These are phyloP conservation scores for Fremontodendron californicum DNA, from an alignment of 345 rosid genomes.

Conservation along the genomic window DNA sequence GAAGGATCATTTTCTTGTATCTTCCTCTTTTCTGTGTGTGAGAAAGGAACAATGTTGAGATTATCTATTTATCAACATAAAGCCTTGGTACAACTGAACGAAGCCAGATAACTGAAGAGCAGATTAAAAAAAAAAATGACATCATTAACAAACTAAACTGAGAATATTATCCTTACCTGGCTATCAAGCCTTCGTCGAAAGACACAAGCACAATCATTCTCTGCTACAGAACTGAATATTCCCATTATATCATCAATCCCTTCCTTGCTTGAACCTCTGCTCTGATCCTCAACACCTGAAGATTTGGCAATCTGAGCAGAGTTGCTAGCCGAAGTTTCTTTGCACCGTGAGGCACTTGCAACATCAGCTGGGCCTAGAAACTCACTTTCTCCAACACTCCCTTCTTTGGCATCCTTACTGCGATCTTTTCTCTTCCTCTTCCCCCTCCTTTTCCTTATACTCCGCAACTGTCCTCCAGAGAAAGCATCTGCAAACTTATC, in stretches of 20 bases:
- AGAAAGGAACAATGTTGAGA: slow-evolving; percentile 10
- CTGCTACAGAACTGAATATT: slow-evolving; percentile 43
- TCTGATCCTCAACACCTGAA: slow-evolving; percentile 27
- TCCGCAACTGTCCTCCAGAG: slow-evolving; percentile 36
- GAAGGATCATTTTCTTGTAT: slow-evolving; percentile 70
- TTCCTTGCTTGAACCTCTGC: slow-evolving; percentile 25
- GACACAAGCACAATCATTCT: slow-evolving; percentile 53
- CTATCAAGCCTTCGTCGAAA: slow-evolving; percentile 71
- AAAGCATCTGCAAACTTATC: slow-evolving; percentile 36
- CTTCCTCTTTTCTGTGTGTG: slow-evolving; percentile 76
- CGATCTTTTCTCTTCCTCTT: slow-evolving; percentile 77
- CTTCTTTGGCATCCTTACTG: slow-evolving; percentile 51
- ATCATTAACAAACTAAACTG: neutral
- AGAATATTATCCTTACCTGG: slow-evolving; percentile 50
- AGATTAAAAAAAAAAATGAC: neutral
- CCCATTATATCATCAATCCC: slow-evolving; percentile 36
- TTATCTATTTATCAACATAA: neutral
- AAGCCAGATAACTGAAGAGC: neutral
- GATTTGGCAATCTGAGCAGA: slow-evolving; percentile 32
- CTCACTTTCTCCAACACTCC: slow-evolving; percentile 66
- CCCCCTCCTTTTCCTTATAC: slow-evolving; percentile 67
- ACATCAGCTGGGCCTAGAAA: slow-evolving; percentile 41
- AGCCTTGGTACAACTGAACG: neutral
- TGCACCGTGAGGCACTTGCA: slow-evolving; percentile 36
- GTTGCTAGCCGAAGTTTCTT: slow-evolving; percentile 41